phyloP scores from a whole-genome alignment of 75 land plant genomes.

The Ceratopteris richardii region DNA sequence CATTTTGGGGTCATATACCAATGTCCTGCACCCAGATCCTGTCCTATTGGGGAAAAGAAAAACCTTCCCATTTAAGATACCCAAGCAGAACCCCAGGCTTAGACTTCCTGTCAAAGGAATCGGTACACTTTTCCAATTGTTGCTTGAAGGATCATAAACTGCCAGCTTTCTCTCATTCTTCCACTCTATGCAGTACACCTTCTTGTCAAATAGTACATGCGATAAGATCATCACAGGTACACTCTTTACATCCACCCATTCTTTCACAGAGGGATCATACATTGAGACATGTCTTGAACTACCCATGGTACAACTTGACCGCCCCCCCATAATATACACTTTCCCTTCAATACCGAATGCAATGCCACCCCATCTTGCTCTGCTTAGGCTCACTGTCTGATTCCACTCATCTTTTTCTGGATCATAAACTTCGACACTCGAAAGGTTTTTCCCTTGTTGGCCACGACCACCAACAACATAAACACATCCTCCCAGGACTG shows the following conservation, averaged over 20 bases:
- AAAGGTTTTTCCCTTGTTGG: slow-evolving; percentile 37
- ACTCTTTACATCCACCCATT: slow-evolving; percentile 45
- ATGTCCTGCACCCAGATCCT: slow-evolving; percentile 35
- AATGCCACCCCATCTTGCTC: slow-evolving; percentile 64
- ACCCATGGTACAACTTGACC: slow-evolving; percentile 67
- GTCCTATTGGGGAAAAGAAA: slow-evolving; percentile 44
- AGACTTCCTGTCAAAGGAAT: slow-evolving; percentile 60
- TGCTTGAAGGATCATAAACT: slow-evolving; percentile 28
- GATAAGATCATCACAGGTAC: slow-evolving; percentile 71
- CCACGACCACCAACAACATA: slow-evolving; percentile 72
- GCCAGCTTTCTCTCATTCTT: slow-evolving; percentile 64
- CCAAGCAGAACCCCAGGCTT: slow-evolving; percentile 48
- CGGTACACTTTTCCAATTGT: slow-evolving; percentile 50
- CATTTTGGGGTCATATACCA: slow-evolving; percentile 47
- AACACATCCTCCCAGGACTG: slow-evolving; percentile 44
- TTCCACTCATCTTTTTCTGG: slow-evolving; percentile 47
- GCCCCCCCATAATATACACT: slow-evolving; percentile 71
- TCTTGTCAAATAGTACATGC: slow-evolving; percentile 24
- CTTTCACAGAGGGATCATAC: slow-evolving; percentile 36
- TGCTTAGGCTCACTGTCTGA: slow-evolving; percentile 40
- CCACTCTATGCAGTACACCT: slow-evolving; percentile 59
- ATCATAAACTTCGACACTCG: slow-evolving; percentile 60
- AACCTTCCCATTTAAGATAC: slow-evolving; percentile 43
- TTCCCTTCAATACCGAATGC: slow-evolving; percentile 54
- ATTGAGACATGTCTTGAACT: slow-evolving; percentile 46